These are phyloP conservation scores for Epichloe hybrida DNA, from an alignment of 2,329 filamentous ascomycete species.

Conservation along the genomic window DNA sequence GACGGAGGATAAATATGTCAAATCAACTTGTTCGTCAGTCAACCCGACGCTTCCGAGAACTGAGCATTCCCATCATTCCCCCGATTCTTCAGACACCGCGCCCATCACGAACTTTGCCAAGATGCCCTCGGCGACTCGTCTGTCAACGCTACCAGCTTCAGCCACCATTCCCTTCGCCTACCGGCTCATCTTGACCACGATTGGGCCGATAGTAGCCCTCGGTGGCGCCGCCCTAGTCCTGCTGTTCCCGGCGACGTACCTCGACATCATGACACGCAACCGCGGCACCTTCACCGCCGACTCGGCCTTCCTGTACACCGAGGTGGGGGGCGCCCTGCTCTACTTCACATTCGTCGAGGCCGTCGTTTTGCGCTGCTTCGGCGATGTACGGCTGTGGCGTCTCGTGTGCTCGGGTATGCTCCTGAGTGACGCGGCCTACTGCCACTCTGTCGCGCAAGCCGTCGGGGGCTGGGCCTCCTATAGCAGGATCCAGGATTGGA, in stretches of 20 bases:
- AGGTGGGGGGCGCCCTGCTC: constrained; percentile 11
- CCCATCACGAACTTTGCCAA: neutral
- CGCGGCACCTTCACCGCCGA: constrained; percentile 6
- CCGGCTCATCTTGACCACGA: constrained; percentile 18
- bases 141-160: constrained; percentile 4
- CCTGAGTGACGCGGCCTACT: constrained; percentile 19
- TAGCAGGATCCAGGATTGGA: constrained; percentile 14
- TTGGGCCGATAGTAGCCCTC: constrained; percentile 23
- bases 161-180: constrained; percentile 17
- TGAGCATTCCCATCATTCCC: too few relatives aligned
- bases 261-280: constrained; percentile 17
- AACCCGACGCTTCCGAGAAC: too few relatives aligned
- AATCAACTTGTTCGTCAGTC: too few relatives aligned
- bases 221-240: constrained; percentile 18
- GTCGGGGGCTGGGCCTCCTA: constrained; percentile 20
- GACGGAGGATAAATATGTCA: too few relatives aligned
- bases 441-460: constrained; percentile 18
- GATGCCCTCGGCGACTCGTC: neutral
- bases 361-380: constrained; percentile 19
- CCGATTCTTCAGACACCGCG: too few relatives aligned
- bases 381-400: constrained; percentile 22
- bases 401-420: constrained; percentile 22
- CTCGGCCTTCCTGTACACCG: constrained; percentile 12
- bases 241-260: constrained; percentile 15
- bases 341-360: constrained; percentile 24